Evolutionary conservation across 116 monocot genomes (phyloP), one percentile per base, ranked within the genome.

Genomic region (Iris pallida): DNA sequence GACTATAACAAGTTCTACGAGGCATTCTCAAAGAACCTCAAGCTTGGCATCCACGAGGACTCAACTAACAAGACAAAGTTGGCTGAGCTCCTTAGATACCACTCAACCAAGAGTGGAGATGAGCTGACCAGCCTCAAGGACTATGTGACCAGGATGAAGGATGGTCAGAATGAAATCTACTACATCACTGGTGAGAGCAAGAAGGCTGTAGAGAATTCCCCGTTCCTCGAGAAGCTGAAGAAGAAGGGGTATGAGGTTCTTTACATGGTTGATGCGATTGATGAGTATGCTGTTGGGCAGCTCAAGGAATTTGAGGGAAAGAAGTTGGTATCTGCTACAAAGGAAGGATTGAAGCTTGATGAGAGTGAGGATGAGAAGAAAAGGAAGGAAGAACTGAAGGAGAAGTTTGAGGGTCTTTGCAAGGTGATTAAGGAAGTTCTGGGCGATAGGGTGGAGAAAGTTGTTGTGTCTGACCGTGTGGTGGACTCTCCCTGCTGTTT

Each of bases 21-120:
- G 66, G 78, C 83, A 5, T 83, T 83, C 83, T 83, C 83, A 7
- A 83, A 83, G 79, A 83, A 83, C 64, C 72, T 83, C 55, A 83
- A 83, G 68, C 73, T 83, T 3, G 83, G 83, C 2, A 83, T 83
- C 57, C 83, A 83, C 16, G 83, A 83, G 65, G 83, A 83, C 57
- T 68, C 75, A 1, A 62, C 61, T 52, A 83, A 83, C 83, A 75
- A 75, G 66, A 6, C 61, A 1, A 83, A 83, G 72, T 18, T 83
- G 1, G 83, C 83, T 4, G 83, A 83, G 58, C 72, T 83, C 12
- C 64, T 83, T 68, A 83, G 83, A 42, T 83, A 72, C 59, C 81
- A 81, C 68, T 80, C 75, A 0, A 70, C 70, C 20, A 70, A 70
- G 70, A 80, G 80, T 14, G 80, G 80, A 54, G 80, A 81, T 2